These are phyloP conservation scores for Metschnikowia cubensis DNA, from an alignment of 805 yeast species.

Conservation along the genomic window DNA sequence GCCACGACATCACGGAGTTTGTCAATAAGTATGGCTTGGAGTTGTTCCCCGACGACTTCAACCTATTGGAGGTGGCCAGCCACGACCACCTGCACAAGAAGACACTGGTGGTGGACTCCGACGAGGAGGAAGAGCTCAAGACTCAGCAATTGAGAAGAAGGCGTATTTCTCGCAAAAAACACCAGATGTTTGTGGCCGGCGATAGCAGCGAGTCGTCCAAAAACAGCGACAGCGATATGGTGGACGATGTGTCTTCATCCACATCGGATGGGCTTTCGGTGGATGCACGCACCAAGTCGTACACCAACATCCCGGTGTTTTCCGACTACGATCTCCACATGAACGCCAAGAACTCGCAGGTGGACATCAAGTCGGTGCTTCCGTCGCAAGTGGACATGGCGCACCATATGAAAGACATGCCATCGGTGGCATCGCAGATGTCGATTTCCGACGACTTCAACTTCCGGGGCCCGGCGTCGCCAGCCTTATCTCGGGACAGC, in stretches of 20 bases:
- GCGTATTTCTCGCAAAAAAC: conserved; percentile 30
- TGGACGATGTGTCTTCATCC: conserved; percentile 32
- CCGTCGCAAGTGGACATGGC: conserved; percentile 5
- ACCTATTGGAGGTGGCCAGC: conserved; percentile 44
- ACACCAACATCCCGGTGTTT: conserved; percentile 63
- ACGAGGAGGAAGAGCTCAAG: conserved; percentile 48
- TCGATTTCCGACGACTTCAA: conserved; percentile 35
- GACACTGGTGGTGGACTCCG: conserved; percentile 31
- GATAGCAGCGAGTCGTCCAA: conserved; percentile 6
- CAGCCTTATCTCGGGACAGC: conserved; percentile 19
- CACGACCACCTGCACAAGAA: conserved; percentile 29
- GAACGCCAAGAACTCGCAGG: conserved; percentile 18
- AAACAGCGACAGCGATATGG: conserved; percentile 19
- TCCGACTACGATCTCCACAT: conserved; percentile 44
- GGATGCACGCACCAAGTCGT: conserved; percentile 52
- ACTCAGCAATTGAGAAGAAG: conserved; percentile 46
- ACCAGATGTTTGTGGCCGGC: conserved; percentile 11
- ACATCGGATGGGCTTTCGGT: conserved; percentile 59
- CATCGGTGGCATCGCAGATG: conserved; percentile 21
- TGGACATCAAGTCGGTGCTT: conserved; percentile 13
- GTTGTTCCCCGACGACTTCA: conserved; percentile 77
- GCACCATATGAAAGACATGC: too few species aligned
- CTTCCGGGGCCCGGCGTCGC: conserved; percentile 8
- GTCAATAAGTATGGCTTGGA: conserved; percentile 82
- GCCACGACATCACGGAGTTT: conserved; percentile 69